Base-by-base conservation (phyloP, 2,329 filamentous ascomycete species). In the Beauveria sp. region DNA sequence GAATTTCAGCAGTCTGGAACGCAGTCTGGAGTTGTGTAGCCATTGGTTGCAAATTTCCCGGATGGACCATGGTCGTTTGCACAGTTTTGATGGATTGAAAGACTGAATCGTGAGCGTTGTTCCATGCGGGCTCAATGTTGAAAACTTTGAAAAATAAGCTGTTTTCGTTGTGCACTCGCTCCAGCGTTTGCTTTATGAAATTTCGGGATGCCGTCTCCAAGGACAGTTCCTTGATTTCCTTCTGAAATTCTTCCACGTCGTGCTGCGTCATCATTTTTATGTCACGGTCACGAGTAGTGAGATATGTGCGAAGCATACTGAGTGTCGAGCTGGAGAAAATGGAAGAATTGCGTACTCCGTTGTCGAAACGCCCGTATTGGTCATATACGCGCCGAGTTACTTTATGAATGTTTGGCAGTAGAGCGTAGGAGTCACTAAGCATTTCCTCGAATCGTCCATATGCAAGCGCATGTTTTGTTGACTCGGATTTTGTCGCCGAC, bases 381-480 rank as follows among this genome's bases (percentile, higher is more conserved):
- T 84, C 80, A 66, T 83, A 86, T 20, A 79, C 82, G 49, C 75
- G 77, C 26, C 75, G 75, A 6, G 83, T 73, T 9, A 83, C 77
- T 58, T 76, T 77, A 64, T 83, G 83, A 14, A 85, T 74, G 64
- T 86, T 86, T 0, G 80, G 79, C 5, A 86, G 73, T 28, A 86
- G 67, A 3, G 79, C 78, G 68, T 83, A 83, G 2, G 82, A 82
- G 34, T 85, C 82, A 2, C 81, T 71, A 20, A 86, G 74, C 74
- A 83, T 79, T 67, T 86, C 83, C 61, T 83, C 80, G 49, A 84
- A 86, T 3, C 83, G 81, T 7, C 83, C 83, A 61, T 85, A 86
- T 0, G 82, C 81, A 31, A 87, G 75, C 8, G 84, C 83, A 67
- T 85, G 82, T 10, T 81, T 77, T 9, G 84, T 82, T 1, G 83